Base-by-base conservation (phyloP, 2,329 filamentous ascomycete genomes). In the Curvularia hawaiiensis region DNA sequence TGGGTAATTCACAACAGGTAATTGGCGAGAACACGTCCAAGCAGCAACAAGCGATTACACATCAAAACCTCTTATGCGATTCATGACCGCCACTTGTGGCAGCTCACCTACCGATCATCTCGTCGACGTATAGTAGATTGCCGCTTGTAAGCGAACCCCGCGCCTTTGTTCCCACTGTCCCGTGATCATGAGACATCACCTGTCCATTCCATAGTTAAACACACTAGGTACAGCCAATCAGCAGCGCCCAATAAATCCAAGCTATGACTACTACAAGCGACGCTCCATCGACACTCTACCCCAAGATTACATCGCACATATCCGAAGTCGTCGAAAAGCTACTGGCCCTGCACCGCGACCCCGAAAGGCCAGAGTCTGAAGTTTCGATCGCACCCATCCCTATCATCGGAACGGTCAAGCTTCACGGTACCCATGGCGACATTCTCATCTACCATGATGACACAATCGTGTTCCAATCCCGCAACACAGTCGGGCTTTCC, bases 401-500 rank as follows among this genome's bases (percentile, higher is more conserved):
- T 9, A 62, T 75, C 2, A 28, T 67, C 2, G 73, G 69, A 38
- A 73, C 66, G 8, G 64, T 72, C 40, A 76, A 74, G 31, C 61
- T 75, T 16, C 73, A 74, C 53, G 72, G 73, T 26, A 73, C 70
- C 1, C 74, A 74, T 39, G 67, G 66, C 31, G 71, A 74, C 43
- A 72, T 75, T 5, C 59, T 73, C 4, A 43, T 75, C 31, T 51
- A 28, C 16, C 16, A 38, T 38, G 35, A 38, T 6, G 18, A 38
- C 14, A 38, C 16, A n/a, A 38, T 38, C 16, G 5, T 18, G 14
- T 38, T 38, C 35, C 35, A 38, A 38, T 70, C 66, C 2, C 66
- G 66, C 2, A 71, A 72, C 52, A 61, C 65, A 4, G 16, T 39
- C 11, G 59, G 61, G 14, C 56, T 73, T 12, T 48, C 59, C 18